Evolutionary conservation across 768 basidiomycete species (phyloP).

Genomic region (Cubamyces lactineus): DNA sequence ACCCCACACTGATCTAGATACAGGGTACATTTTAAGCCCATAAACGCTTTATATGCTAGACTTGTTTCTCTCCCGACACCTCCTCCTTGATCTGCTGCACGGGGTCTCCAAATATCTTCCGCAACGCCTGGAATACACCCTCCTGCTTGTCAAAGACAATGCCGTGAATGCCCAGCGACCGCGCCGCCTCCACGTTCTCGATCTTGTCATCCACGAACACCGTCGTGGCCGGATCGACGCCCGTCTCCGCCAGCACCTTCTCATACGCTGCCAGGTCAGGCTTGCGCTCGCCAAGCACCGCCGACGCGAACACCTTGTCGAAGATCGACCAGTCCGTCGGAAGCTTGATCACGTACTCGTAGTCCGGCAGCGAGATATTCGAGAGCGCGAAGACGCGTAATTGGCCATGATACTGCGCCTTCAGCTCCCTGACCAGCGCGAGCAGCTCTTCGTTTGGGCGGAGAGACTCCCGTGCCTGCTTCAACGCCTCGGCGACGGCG

Average conservation of each 20-base stretch:
- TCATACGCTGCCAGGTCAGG: constrained; percentile 57
- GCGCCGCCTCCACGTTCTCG: constrained; percentile 62
- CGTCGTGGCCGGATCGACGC: constrained; percentile 47
- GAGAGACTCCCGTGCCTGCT: constrained; percentile 52
- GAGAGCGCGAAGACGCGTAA: constrained; percentile 54
- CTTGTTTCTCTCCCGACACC: neutral
- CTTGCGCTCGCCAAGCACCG: constrained; percentile 55
- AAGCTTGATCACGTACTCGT: constrained; percentile 44
- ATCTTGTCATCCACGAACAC: constrained; percentile 64
- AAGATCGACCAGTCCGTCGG: constrained; percentile 55
- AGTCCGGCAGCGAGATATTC: constrained; percentile 57
- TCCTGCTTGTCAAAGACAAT: constrained; percentile 47
- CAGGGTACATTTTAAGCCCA: no score
- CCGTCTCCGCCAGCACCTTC: constrained; percentile 49
- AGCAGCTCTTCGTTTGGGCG: constrained; percentile 43
- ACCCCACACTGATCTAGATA: no score
- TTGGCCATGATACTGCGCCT: constrained; percentile 37
- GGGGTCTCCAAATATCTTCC: constrained; percentile 50
- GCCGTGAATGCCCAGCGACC: constrained; percentile 57
- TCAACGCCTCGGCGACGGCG: constrained; percentile 49
- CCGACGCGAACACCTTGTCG: constrained; percentile 56
- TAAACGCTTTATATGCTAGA: no score
- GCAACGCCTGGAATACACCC: constrained; percentile 48
- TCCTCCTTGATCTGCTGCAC: constrained; percentile 26
- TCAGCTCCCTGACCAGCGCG: constrained; percentile 49